phyloP scores from a whole-genome alignment of 257 asterid species.

The Lantana camara region DNA sequence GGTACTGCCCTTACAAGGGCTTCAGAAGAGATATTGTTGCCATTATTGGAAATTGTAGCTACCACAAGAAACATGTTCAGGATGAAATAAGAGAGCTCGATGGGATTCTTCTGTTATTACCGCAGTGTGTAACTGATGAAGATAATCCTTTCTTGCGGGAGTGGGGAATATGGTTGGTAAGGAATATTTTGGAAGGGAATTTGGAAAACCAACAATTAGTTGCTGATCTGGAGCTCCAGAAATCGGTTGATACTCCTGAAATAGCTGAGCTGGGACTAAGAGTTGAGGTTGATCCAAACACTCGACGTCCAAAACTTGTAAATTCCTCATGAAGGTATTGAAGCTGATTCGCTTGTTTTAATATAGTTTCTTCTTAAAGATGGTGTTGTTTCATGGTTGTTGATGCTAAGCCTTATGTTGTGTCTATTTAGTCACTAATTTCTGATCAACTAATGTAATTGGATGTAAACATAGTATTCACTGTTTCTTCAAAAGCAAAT shows the following conservation, averaged over 20 bases:
- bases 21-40: constrained; percentile 79
- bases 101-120: constrained; percentile 69
- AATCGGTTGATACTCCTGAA: constrained; percentile 72
- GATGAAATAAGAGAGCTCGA: constrained; percentile 64
- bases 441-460: background rate
- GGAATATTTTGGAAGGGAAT: constrained; percentile 79
- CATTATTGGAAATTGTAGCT: constrained; percentile 74
- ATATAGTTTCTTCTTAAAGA: too few relatives aligned
- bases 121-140: constrained; percentile 77
- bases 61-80: constrained; percentile 58
- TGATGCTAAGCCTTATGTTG: background rate
- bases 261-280: constrained; percentile 61
- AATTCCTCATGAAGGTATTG: constrained; percentile 39
- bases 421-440: background rate
- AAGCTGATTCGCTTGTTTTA: background rate
- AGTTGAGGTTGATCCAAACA: constrained; percentile 75
- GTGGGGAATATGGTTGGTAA: constrained; percentile 84
- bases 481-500: background rate
- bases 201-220: constrained; percentile 59
- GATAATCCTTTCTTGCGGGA: constrained; percentile 91
- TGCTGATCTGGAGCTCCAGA: constrained; percentile 65
- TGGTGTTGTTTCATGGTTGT: too few relatives aligned
- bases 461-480: background rate
- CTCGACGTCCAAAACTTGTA: constrained; percentile 78
- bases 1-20: constrained; percentile 75